Conservation (phyloP, 1,284 basidiomycete genomes). For the Dichomitus squalens region DNA sequence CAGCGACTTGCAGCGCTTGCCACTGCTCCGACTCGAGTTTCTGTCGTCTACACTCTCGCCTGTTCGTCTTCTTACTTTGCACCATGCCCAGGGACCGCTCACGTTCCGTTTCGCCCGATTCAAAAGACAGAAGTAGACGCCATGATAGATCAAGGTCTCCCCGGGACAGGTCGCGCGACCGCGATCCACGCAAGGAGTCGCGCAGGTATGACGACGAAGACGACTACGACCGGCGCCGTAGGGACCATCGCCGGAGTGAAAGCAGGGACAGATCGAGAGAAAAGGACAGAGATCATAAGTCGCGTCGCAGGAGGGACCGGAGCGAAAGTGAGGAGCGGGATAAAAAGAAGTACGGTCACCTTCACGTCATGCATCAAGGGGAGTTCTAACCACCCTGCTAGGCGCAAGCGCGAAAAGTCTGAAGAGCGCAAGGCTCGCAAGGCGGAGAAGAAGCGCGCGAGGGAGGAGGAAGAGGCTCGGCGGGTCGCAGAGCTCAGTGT, state of each 20-base stretch:
- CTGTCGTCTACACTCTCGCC: background rate
- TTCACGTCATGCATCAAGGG: background rate
- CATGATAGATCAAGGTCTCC: constrained; percentile 20
- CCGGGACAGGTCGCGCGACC: constrained; percentile 28
- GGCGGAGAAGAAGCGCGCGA: constrained; percentile 78
- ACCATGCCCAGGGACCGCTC: constrained; percentile 30
- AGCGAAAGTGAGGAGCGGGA: constrained; percentile 39
- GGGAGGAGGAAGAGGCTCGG: constrained; percentile 85
- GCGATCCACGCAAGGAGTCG: constrained; percentile 31
- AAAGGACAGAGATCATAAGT: constrained; percentile 31
- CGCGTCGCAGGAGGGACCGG: constrained; percentile 42
- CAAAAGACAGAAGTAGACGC: constrained; percentile 38
- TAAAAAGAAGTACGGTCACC: constrained; percentile 58
- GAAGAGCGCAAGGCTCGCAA: constrained; percentile 79
- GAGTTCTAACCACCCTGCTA: constrained; percentile 32
- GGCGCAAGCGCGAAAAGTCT: constrained; percentile 80
- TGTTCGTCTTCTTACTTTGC: background rate
- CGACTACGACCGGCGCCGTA: constrained; percentile 35
- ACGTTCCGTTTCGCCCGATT: constrained; percentile 51
- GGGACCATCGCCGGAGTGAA: constrained; percentile 44
- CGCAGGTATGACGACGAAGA: constrained; percentile 38
- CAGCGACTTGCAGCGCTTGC: background rate
- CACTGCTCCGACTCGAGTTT: background rate
- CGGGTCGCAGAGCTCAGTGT: constrained; percentile 88
- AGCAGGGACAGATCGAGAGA: constrained; percentile 39